Base-by-base conservation (phyloP, 2,329 filamentous ascomycete genomes). In the Ciborinia camelliae region DNA sequence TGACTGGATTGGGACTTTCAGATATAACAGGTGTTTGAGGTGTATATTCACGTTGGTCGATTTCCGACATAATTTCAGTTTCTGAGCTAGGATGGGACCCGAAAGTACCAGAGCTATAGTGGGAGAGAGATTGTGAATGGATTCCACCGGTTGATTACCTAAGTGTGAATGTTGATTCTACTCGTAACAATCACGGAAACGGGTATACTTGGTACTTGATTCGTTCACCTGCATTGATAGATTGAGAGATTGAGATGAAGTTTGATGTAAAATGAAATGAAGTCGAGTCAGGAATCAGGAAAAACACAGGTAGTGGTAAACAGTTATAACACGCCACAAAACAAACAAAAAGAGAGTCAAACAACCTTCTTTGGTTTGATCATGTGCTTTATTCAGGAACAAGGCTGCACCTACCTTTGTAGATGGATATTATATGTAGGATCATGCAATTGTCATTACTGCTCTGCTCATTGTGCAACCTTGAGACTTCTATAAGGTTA, bases 1-100 rank as follows among this genome's bases (percentile, higher is more conserved):
- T 64, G 20, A 54, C 53, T 28, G 66, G 67, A 41, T 62, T 64
- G 20, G 67, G 68, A 48, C 64, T 67, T 37, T 71, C 66, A 12
- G 70, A 68, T 47, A 68, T 64, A 28, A 65, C 67, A 12, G 61
- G 61, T 39, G 63, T 35, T 51, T 64, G 53, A 48, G 53, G 63
- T 55, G 57, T 62, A 18, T 43, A 41, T 57, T 58, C 39, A 37
- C 39, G 39, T 37, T 63, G 61, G 28, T 63, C 51, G 26, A 48
- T 48, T 28, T 50, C 52, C 37, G 61, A 57, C 61, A 63, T 63
- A 37, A 63, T 58, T 62, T 58, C 28, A 15, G 15, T 28, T 47
- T 32, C 12, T 35, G 26, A 6, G 30, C 43, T 47, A 45, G 18
- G 20, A 45, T 32, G 54, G 54, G 37, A 53, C 47, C 28, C 28